phyloP scores from a whole-genome alignment of 179 eudicot genomes.

The Spinacia oleracea region DNA sequence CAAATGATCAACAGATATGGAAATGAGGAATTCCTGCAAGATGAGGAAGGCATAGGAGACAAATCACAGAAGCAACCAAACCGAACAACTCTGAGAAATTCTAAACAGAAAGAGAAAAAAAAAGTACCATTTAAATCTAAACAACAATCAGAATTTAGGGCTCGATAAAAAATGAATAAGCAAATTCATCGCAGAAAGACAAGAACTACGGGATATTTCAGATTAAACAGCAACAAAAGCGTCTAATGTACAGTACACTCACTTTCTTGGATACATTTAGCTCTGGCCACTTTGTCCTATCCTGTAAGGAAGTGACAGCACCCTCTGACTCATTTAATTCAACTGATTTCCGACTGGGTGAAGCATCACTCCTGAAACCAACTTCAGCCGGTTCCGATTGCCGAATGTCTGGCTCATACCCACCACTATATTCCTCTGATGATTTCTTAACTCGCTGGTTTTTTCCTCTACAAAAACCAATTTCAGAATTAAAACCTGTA shows the following conservation, averaged over 20 bases:
- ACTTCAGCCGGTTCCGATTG: conserved; percentile 40
- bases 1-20: not conserved
- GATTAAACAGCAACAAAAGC: not conserved
- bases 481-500: conserved; percentile 1
- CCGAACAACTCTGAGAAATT: not conserved
- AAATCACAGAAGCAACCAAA: not conserved
- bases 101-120: not conserved
- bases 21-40: not conserved
- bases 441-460: conserved; percentile 48
- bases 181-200: not conserved
- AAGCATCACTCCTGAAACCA: conserved; percentile 30
- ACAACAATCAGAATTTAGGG: not conserved
- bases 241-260: conserved; percentile 23
- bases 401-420: conserved; percentile 40
- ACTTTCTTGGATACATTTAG: conserved; percentile 57
- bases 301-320: conserved; percentile 44
- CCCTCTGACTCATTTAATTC: conserved; percentile 45
- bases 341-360: conserved; percentile 43
- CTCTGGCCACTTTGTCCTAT: conserved; percentile 52
- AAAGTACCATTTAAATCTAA: not conserved
- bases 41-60: not conserved
- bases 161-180: not conserved
- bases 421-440: conserved; percentile 39
- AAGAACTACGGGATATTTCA: not conserved
- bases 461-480: conserved; percentile 50